Base-by-base conservation (phyloP, 1,284 basidiomycete genomes). In the Phellinidium pouzarii region DNA sequence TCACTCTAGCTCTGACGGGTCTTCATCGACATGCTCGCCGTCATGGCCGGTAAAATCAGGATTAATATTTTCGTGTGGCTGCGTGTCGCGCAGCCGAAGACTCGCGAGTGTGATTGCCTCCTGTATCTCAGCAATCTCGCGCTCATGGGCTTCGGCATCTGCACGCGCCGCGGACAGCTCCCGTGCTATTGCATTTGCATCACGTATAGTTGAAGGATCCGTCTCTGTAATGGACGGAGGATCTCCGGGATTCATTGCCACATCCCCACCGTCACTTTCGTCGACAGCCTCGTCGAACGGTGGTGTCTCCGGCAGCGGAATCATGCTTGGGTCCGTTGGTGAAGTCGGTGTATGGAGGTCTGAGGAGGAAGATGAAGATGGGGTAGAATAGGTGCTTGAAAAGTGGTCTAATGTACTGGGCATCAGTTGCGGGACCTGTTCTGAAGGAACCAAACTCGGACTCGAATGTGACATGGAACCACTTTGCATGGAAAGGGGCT, bases 101-200 rank as follows among this genome's bases (percentile, higher is more conserved):
- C 31, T 31, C 17, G 37, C 52, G 26, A 53, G 40, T 19, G 37
- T 46, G 26, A 53, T 42, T 19, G 42, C 23, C 6, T 44, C 52
- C 12, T 46, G 52, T 17, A 53, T 40, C 22, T 48, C 44, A 9
- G 40, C 25, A 17, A 53, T 53, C 52, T 54, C 53, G 17, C 53
- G 47, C 17, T 44, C 48, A 8, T 31, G 38, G 3, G 19, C 12
- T 11, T 54, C 48, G 8, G 48, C 47, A 7, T 49, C 48, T 6
- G 48, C 47, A 36, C 48, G 53, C 23, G 36, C 48, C 14, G 20
- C 43, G n/a, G 48, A 48, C 11, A 54, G 42, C 37, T 54, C 48
- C 17, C 29, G 45, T 20, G 38, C 40, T n/a, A 53, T 34, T 2
- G 29, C 26, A 12, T 49, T 26, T 19, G 12, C 27, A 38, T 42